A percentile compares a stretch with the other conserved stretches of the same genome.
Conservation (phyloP, 371 early-diverging fungal species). For the Blastocladiella emersonii region DNA sequence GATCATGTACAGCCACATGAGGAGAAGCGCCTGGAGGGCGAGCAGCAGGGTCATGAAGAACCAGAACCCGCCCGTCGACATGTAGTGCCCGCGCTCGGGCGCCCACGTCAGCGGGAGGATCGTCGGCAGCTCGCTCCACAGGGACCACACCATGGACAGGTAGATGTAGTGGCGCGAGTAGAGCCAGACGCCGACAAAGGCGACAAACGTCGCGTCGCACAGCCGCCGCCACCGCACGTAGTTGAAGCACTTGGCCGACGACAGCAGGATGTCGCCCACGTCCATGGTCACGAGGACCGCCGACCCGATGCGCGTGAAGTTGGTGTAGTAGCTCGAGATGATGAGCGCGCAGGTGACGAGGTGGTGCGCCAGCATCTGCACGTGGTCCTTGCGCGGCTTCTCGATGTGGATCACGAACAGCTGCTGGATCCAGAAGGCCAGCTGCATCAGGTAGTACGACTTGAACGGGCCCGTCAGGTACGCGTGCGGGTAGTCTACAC, state of each 20-base stretch:
- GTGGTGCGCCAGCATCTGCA: constrained; percentile 51
- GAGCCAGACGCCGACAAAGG: constrained; percentile 55
- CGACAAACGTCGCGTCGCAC: constrained; percentile 43
- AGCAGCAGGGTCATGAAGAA: constrained; percentile 31
- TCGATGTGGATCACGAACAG: constrained; percentile 57
- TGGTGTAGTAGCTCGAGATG: constrained; percentile 42
- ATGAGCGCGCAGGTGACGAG: constrained; percentile 52
- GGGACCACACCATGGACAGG: constrained; percentile 31
- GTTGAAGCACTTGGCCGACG: constrained; percentile 44
- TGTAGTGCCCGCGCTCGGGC: constrained; percentile 29
- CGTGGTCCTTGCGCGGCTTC: constrained; percentile 56
- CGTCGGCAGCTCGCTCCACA: constrained; percentile 25
- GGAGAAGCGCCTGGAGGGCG: constrained; percentile 28
- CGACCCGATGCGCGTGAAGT: constrained; percentile 61
- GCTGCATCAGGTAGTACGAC: constrained; percentile 51
- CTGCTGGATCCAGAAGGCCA: constrained; percentile 61
- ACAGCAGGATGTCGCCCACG: constrained; percentile 54
- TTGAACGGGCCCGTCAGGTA: constrained; percentile 30
- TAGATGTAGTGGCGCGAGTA: constrained; percentile 51
- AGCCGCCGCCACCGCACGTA: constrained; percentile 26
- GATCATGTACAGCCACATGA: constrained; percentile 51
- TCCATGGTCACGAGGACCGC: constrained; percentile 67
- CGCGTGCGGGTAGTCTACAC: constrained; percentile 29
- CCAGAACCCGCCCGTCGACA: constrained; percentile 30
- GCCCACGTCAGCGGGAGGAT: constrained; percentile 26